Percentiles rank a stretch among this genome's conserved stretches.
Conservation (phyloP, 2,329 filamentous ascomycete genomes). For the Botryotinia globosa region DNA sequence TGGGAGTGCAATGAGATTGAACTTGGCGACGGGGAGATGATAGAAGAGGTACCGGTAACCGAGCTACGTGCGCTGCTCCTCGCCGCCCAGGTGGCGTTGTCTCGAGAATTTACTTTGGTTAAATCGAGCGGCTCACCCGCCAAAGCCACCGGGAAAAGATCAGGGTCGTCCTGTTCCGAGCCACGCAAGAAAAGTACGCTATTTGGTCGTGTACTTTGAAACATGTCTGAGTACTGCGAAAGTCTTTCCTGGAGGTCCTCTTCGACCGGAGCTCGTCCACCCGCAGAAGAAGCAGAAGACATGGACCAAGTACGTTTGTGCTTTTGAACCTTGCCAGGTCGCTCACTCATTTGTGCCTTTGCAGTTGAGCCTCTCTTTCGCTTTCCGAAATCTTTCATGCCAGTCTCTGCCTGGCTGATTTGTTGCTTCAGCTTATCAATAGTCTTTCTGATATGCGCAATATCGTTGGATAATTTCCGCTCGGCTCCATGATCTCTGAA, state of each 20-base stretch:
- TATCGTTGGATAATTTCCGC: constrained; percentile 89
- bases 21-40: constrained; percentile 66
- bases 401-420: constrained; percentile 72
- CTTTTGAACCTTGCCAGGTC: constrained; percentile 80
- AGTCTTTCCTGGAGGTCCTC: constrained; percentile 79
- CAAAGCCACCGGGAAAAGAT: constrained; percentile 72
- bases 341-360: constrained; percentile 46
- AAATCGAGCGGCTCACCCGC: constrained; percentile 65
- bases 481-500: constrained; percentile 96
- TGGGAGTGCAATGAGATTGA: constrained; percentile 62
- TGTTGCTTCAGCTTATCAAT: constrained; percentile 97
- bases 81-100: constrained; percentile 42
- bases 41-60: constrained; percentile 55
- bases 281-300: constrained; percentile 70
- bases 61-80: constrained; percentile 54
- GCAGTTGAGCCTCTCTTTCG: constrained; percentile 55
- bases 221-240: constrained; percentile 77
- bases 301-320: constrained; percentile 96
- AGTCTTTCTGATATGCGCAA: constrained; percentile 91
- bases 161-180: constrained; percentile 75
- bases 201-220: constrained; percentile 75
- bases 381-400: constrained; percentile 65
- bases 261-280: constrained; percentile 55
- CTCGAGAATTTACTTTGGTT: constrained; percentile 45
- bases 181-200: constrained; percentile 77